Conservation (phyloP, 306 rosid species). For the Lablab purpureus region DNA sequence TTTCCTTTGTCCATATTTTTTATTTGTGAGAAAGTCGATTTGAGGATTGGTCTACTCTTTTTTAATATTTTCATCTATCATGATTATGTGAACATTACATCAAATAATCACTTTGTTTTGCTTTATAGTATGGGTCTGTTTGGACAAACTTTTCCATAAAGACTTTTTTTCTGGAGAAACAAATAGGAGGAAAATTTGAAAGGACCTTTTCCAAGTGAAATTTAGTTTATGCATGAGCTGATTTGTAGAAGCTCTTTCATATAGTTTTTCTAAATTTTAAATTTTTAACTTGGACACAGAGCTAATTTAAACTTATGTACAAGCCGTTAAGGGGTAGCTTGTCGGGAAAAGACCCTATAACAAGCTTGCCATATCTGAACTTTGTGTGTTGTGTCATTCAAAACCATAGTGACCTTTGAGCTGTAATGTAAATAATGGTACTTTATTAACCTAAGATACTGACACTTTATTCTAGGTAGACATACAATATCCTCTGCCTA, state of each 20-base stretch:
- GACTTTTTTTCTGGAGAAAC: no score
- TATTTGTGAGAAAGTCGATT: neutral
- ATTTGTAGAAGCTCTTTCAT: no score
- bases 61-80: neutral
- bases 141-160: no score
- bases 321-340: no score
- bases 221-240: no score
- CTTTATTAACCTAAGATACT: neutral
- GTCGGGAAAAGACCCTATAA: neutral
- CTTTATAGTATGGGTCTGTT: neutral
- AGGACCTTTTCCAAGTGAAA: no score
- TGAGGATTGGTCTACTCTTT: neutral
- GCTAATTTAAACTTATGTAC: no score
- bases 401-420: slow-evolving; percentile 17
- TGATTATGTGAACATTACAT: neutral
- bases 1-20: neutral
- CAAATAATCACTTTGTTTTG: neutral
- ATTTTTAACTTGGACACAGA: no score
- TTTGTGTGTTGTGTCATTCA: neutral
- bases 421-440: slow-evolving; percentile 11
- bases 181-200: no score
- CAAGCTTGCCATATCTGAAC: slow-evolving; percentile 9
- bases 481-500: neutral
- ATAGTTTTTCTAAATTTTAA: no score
- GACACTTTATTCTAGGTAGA: neutral